Evolutionary conservation across 2,329 filamentous ascomycete species (phyloP).

Genomic region (Triangularia setosa): DNA sequence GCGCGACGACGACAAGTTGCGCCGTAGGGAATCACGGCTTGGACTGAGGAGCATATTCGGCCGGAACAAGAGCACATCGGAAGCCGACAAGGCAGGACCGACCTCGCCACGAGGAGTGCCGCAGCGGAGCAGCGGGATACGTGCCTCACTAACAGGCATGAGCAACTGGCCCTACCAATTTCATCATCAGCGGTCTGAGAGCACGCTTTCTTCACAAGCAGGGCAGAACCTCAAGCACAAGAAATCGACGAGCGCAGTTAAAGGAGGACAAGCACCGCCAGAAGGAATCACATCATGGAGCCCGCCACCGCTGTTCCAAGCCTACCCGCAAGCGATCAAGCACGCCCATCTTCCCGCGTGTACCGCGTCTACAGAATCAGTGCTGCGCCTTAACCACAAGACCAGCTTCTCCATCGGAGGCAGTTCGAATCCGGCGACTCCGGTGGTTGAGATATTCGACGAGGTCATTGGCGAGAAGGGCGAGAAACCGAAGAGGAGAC

Average conservation of each 20-base stretch:
- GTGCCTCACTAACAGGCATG: conserved; percentile 44
- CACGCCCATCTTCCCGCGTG: conserved; percentile 67
- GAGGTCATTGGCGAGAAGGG: conserved; percentile 31
- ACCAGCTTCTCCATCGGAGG: conserved; percentile 37
- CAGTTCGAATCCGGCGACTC: conserved; percentile 30
- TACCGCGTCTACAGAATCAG: conserved; percentile 62
- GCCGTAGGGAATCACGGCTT: conserved; percentile 49
- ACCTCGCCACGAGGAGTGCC: conserved; percentile 27
- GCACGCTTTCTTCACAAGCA: conserved; percentile 26
- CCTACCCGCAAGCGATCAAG: conserved; percentile 78
- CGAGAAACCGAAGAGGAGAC: conserved; percentile 45
- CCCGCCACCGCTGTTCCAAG: conserved; percentile 77
- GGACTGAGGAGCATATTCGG: conserved; percentile 51
- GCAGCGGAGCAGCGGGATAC: conserved; percentile 36
- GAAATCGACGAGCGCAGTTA: conserved; percentile 26
- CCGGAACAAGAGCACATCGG: conserved; percentile 37
- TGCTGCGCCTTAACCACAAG: conserved; percentile 58
- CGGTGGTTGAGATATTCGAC: conserved; percentile 26
- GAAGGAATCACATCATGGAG: conserved; percentile 49
- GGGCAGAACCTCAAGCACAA: conserved; percentile 25
- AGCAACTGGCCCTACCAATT: conserved; percentile 41
- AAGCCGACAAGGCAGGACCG: conserved; percentile 30
- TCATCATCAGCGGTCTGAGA: conserved; percentile 34
- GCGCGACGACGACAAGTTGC: conserved; percentile 37
- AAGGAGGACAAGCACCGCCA: conserved; percentile 18